Conservation (phyloP, 1,284 basidiomycete species). For the Leccinum insolens region DNA sequence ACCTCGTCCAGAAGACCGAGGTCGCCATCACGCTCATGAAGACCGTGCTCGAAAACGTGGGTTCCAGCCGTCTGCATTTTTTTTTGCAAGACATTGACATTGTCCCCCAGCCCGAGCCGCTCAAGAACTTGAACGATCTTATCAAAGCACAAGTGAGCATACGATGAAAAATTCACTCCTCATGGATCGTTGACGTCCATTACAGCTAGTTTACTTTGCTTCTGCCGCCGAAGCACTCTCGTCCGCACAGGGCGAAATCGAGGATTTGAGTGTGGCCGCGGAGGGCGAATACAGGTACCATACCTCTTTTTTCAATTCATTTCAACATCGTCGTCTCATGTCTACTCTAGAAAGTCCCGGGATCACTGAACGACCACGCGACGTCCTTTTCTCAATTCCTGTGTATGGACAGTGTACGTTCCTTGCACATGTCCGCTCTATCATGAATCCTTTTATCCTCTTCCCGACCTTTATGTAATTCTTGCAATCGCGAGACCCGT, state of each 20-base stretch:
- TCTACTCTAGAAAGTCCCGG: constrained; percentile 69
- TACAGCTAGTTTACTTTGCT: constrained; percentile 81
- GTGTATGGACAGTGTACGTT: constrained; percentile 17
- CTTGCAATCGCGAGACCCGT: constrained; percentile 11
- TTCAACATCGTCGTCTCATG: constrained; percentile 10
- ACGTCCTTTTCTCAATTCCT: background rate
- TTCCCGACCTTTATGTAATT: constrained; percentile 18
- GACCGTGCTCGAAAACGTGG: constrained; percentile 92
- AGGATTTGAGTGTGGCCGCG: constrained; percentile 86
- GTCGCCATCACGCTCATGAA: constrained; percentile 99
- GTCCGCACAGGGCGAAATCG: constrained; percentile 85
- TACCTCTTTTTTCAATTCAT: background rate
- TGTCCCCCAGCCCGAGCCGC: constrained; percentile 81
- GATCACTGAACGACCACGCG: constrained; percentile 60
- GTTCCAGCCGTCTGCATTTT: constrained; percentile 32
- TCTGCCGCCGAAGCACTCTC: constrained; percentile 85
- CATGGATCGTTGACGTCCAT: constrained; percentile 3
- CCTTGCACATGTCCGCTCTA: constrained; percentile 3
- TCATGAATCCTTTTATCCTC: constrained; percentile 9
- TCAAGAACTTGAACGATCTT: constrained; percentile 92
- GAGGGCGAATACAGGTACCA: constrained; percentile 90
- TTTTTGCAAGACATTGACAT: background rate
- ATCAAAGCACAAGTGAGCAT: constrained; percentile 77
- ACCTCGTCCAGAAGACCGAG: constrained; percentile 96
- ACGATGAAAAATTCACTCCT: background rate